A percentile compares a stretch with the other conserved stretches of the same genome.
Evolutionary conservation across 345 rosid species (phyloP).

Genomic region (Eutrema japonicum): DNA sequence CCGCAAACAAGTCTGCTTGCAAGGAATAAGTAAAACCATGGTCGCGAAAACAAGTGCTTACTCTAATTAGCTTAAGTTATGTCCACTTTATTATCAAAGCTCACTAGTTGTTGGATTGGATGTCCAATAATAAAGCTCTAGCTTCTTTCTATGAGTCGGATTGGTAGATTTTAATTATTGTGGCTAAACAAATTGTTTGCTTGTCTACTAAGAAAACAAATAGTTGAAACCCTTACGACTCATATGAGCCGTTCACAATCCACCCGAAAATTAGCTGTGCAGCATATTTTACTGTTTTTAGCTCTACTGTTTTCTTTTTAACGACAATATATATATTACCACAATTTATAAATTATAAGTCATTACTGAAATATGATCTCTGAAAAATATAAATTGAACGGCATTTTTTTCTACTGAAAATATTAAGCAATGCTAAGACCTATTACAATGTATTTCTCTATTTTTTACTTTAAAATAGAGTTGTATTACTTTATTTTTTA

Average conservation of each 20-base stretch:
- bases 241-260: constrained; percentile 1
- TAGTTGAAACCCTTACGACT: not conserved
- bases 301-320: not conserved
- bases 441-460: too few relatives aligned
- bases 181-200: not conserved
- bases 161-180: not conserved
- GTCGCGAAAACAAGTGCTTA: constrained; percentile 23
- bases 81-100: not conserved
- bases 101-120: constrained; percentile 9
- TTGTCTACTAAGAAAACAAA: constrained; percentile 4
- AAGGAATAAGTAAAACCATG: constrained; percentile 32
- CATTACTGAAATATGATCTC: not conserved
- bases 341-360: too few relatives aligned
- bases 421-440: not conserved
- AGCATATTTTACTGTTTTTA: not conserved
- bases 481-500: too few relatives aligned
- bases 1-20: constrained; percentile 21
- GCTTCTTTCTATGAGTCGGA: not conserved
- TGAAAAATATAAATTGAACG: not conserved
- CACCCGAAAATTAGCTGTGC: not conserved
- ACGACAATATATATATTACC: not conserved
- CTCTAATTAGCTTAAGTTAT: constrained; percentile 17
- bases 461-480: too few relatives aligned
- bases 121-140: constrained; percentile 6
- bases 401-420: not conserved